A percentile compares a stretch with the other conserved stretches of the same genome.
These are phyloP conservation scores for Chlorophyllum brunneum DNA, from an alignment of 768 basidiomycete genomes.

Conservation along the genomic window DNA sequence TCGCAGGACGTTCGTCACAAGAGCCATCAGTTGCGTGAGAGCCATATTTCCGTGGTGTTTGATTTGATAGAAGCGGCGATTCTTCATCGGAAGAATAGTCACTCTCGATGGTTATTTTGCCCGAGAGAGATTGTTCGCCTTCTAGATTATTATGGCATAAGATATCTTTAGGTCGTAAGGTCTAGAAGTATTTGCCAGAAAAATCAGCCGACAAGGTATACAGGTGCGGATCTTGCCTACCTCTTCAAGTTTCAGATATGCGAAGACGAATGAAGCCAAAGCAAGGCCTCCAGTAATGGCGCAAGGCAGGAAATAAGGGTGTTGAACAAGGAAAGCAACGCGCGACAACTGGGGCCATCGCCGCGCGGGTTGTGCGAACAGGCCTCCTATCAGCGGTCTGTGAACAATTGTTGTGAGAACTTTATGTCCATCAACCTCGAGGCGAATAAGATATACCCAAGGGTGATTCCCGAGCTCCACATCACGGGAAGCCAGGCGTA, in stretches of 20 bases:
- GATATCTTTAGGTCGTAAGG: slow-evolving; percentile 6
- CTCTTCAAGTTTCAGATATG: slow-evolving; percentile 24
- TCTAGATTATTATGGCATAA: not conserved
- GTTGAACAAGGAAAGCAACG: slow-evolving; percentile 20
- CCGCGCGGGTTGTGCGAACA: slow-evolving; percentile 25
- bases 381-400: slow-evolving; percentile 31
- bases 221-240: slow-evolving; percentile 14
- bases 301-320: slow-evolving; percentile 38
- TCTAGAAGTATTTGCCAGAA: slow-evolving; percentile 5
- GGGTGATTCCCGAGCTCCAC: slow-evolving; percentile 22
- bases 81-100: not conserved
- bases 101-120: not conserved
- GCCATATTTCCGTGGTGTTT: slow-evolving; percentile 11
- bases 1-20: not conserved
- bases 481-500: slow-evolving; percentile 21
- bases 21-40: not conserved
- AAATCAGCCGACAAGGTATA: not conserved
- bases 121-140: not conserved
- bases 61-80: slow-evolving; percentile 1
- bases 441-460: slow-evolving; percentile 15
- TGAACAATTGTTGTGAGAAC: not conserved
- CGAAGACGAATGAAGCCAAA: slow-evolving; percentile 19
- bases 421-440: not conserved
- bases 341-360: slow-evolving; percentile 24
- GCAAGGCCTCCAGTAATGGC: slow-evolving; percentile 21